phyloP scores from a whole-genome alignment of 805 yeast genomes.

The Wickerhamomyces chaumierensis region DNA sequence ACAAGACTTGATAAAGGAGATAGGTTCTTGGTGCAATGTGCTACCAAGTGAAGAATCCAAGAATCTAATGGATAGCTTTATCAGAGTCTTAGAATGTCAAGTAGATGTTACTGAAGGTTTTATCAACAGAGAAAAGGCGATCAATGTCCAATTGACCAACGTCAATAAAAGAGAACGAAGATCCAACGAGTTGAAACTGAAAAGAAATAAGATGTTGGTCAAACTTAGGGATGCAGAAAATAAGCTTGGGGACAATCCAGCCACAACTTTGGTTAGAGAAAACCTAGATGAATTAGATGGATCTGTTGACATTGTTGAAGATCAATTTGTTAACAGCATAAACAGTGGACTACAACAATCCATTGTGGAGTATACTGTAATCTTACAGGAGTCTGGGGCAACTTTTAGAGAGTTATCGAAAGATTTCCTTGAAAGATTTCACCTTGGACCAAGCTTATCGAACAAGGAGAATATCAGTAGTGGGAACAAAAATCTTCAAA shows the following conservation, averaged over 20 bases:
- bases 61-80: slow-evolving; percentile 28
- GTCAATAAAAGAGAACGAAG: slow-evolving; percentile 41
- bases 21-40: slow-evolving; percentile 29
- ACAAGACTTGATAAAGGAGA: slow-evolving; percentile 27
- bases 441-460: slow-evolving; percentile 2
- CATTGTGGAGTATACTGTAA: slow-evolving; percentile 29
- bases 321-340: slow-evolving; percentile 37
- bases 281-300: slow-evolving; percentile 39
- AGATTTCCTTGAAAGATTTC: slow-evolving; percentile 13
- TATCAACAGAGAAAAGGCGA: slow-evolving; percentile 30
- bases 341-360: slow-evolving; percentile 33
- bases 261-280: slow-evolving; percentile 34
- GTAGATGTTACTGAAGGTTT: slow-evolving; percentile 24
- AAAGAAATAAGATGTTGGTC: slow-evolving; percentile 26
- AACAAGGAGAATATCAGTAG: background rate
- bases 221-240: slow-evolving; percentile 31
- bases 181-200: slow-evolving; percentile 25
- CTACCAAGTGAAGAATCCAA: slow-evolving; percentile 29
- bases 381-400: slow-evolving; percentile 10
- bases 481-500: slow-evolving; percentile 11
- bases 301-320: slow-evolving; percentile 40
- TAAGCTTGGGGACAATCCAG: slow-evolving; percentile 34
- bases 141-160: slow-evolving; percentile 31
- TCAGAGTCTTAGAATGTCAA: slow-evolving; percentile 27
- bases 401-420: slow-evolving; percentile 10